A percentile compares a stretch with the other conserved stretches of the same genome.
Evolutionary conservation across 306 rosid species (phyloP).

Genomic region (Senna siamea): DNA sequence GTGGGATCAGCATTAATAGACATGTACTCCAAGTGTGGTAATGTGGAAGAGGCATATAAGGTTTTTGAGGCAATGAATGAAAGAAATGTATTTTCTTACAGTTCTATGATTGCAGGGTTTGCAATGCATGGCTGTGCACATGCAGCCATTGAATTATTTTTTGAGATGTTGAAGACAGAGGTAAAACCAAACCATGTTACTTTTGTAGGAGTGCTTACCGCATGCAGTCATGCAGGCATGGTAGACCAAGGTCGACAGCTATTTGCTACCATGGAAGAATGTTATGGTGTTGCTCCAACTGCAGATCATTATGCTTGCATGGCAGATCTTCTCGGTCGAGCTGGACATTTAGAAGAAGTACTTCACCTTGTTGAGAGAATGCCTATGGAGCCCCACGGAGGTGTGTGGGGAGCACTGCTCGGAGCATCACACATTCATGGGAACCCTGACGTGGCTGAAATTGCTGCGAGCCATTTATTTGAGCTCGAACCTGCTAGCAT

Average conservation of each 20-base stretch:
- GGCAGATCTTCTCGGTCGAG: conserved; percentile 83
- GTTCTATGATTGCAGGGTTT: conserved; percentile 84
- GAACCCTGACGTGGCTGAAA: conserved; percentile 67
- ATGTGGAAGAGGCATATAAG: conserved; percentile 62
- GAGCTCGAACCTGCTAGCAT: conserved; percentile 70
- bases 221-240: conserved; percentile 77
- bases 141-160: conserved; percentile 65
- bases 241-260: conserved; percentile 77
- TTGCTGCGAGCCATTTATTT: conserved; percentile 70
- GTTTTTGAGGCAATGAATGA: conserved; percentile 67
- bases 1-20: conserved; percentile 88
- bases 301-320: conserved; percentile 78
- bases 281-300: conserved; percentile 59
- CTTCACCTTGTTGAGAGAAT: conserved; percentile 63
- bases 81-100: conserved; percentile 70
- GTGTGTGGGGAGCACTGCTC: conserved; percentile 93
- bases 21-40: conserved; percentile 85
- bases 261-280: conserved; percentile 67
- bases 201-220: conserved; percentile 75
- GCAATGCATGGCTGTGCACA: conserved; percentile 72
- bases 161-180: conserved; percentile 73
- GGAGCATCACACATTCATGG: conserved; percentile 76
- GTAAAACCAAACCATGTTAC: conserved; percentile 72
- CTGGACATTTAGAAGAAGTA: conserved; percentile 77
- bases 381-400: conserved; percentile 68